Base-by-base conservation (phyloP, 2,329 filamentous ascomycete genomes). In the Verticillium tricorpus region DNA sequence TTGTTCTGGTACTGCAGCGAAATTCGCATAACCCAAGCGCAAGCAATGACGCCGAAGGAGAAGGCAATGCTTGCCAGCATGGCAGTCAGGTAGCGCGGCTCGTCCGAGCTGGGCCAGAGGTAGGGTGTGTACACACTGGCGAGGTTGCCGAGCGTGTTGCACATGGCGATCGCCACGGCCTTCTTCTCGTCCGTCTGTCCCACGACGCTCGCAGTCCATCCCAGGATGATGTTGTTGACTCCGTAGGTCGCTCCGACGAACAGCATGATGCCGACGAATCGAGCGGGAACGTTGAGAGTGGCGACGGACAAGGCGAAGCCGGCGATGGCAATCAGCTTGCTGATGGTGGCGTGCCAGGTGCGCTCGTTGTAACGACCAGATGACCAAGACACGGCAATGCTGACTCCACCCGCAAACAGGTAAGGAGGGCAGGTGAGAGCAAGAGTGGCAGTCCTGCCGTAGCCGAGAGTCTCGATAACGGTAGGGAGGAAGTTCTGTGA, bases 111-210 rank as follows among this genome's bases (percentile, higher is more conserved):
- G 2, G 65, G 65, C 63, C 65, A 67, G 5, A 67, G 60, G 61
- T 67, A 67, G 1, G 65, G 65, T 2, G 66, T 67, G 57, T 67
- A 67, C 11, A 67, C 63, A 35, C 59, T 64, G 9, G 61, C 54
- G 5, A 62, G 37, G 56, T 67, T 67, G 17, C 60, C 65, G 17
- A 65, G 40, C 1, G 63, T 64, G 40, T 65, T 68, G 35, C 54
- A 57, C 62, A 65, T 68, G 15, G 76, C 77, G 9, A 82, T 71
- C 1, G 76, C 72, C 0, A 75, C 74, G 0, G 79, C 78, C 63
- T 78, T 81, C 69, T 81, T 81, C 67, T 81, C 79, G 4, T 78
- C 73, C 0, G 77, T 79, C 64, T 81, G 79, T 0, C 77, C 78
- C 19, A 78, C 72, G 0, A 74, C 74, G 0, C 69, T 71, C 0